Conservation (phyloP, 495 filamentous ascomycete species). For the Trichoderma erinaceum region DNA sequence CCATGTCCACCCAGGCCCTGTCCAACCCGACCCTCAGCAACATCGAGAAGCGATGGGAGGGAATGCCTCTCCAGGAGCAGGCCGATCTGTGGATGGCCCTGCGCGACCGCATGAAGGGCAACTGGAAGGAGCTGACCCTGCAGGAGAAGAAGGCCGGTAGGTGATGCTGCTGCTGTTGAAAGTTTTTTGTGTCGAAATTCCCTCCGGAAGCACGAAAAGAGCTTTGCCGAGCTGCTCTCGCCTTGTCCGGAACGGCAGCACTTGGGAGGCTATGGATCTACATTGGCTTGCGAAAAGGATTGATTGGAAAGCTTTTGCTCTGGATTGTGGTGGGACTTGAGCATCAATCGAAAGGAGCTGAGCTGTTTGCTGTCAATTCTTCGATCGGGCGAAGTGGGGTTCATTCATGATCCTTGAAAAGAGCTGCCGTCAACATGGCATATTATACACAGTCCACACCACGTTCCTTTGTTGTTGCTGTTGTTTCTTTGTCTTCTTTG, state of each 20-base stretch:
- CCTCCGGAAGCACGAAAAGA: neutral
- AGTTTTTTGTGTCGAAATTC: conserved; percentile 1
- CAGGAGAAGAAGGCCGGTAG: conserved; percentile 98
- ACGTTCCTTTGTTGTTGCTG: neutral
- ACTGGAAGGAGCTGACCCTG: conserved; percentile 89
- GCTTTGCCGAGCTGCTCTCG: neutral
- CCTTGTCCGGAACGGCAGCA: neutral
- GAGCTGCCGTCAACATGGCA: neutral
- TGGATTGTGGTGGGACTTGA: neutral
- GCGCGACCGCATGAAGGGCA: conserved; percentile 94
- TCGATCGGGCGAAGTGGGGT: neutral
- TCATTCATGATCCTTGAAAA: neutral
- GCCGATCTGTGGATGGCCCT: conserved; percentile 98
- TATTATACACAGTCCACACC: neutral
- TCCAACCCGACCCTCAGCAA: conserved; percentile 94
- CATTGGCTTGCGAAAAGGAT: neutral
- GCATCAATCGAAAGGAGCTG: neutral
- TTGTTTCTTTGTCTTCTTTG: neutral
- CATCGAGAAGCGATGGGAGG: conserved; percentile 99
- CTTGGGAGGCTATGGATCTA: neutral
- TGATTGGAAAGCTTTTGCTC: neutral
- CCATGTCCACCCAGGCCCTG: conserved; percentile 77
- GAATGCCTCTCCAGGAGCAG: conserved; percentile 94
- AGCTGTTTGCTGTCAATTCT: neutral
- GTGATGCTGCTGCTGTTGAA: conserved; percentile 32